Evolutionary conservation across 202 grass and related monocot species (phyloP), one percentile per base, ranked within the genome.

Genomic region (Setaria italica): DNA sequence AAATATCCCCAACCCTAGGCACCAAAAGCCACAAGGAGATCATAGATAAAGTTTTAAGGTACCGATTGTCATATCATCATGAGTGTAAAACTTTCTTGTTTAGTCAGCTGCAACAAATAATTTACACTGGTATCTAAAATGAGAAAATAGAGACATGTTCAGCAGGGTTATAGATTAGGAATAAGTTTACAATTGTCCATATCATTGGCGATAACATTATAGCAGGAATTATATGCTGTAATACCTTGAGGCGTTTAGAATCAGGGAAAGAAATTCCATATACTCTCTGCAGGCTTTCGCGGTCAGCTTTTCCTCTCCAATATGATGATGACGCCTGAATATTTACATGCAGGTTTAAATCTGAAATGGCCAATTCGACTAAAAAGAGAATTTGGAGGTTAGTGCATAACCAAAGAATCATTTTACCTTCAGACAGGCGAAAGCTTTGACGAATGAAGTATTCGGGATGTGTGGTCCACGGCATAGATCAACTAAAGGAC

Each of bases 211-310:
- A 79, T 55, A 69, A 20, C 47, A 72, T 32, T 45, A 73, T 53
- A 73, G 48, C 0, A 70, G 13, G 81, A 85, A 33, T 46, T 64
- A 50, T 25, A 74, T 67, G n/a, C 9, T 68, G 6, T 41, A 59
- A 59, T 90, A 99, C 97, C 92, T 96, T 97, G 69, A 99, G 97
- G 77, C 92, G 94, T 85, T 90, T 91, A 72, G 92, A 92, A 91
- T 99, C 97, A 35, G 97, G 97, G 85, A 96, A 99, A 45, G 97
- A 99, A 74, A 99, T 97, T 84, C 94, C 97, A 93, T 99, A 99
- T 80, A 99, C 94, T 85, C 94, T 94, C 82, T 99, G 97, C 17
- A 99, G 86, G 82, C 94, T 99, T 63, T 99, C 97, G 16, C 97
- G 93, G 56, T 99, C 97, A 79, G 89, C 80, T 91, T 99, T 97